Conservation (phyloP, 1,284 basidiomycete species). For the Sphagnurus paluster region DNA sequence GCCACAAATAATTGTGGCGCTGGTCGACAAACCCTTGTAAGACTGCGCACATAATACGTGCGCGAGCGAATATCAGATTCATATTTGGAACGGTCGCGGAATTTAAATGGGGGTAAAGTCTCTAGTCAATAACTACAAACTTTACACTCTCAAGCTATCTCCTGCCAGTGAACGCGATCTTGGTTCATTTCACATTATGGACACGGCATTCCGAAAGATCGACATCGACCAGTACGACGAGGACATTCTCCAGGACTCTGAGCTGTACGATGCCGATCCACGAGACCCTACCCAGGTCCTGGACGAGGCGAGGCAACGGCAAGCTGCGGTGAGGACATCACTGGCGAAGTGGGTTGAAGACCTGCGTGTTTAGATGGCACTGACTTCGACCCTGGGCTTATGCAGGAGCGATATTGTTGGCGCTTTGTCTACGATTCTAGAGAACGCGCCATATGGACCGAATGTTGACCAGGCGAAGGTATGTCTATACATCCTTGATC, state of each 20-base stretch:
- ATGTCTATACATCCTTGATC: constrained; percentile 18
- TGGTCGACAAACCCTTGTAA: too few relatives aligned
- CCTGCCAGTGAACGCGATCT: too few relatives aligned
- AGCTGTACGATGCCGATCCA: constrained; percentile 88
- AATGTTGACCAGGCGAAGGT: constrained; percentile 90
- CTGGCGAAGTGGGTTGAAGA: constrained; percentile 61
- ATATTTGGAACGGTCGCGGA: too few relatives aligned
- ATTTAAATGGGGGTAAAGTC: too few relatives aligned
- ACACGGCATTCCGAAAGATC: constrained; percentile 86
- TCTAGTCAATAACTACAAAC: not conserved
- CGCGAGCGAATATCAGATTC: too few relatives aligned
- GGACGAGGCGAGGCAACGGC: constrained; percentile 76
- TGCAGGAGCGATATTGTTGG: constrained; percentile 68
- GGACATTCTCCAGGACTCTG: constrained; percentile 82
- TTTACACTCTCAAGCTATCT: too few relatives aligned
- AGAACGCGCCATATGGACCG: constrained; percentile 83
- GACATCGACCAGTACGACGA: constrained; percentile 95
- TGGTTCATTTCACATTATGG: too few relatives aligned
- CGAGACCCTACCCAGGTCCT: constrained; percentile 76
- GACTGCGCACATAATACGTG: too few relatives aligned
- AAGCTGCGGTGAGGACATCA: constrained; percentile 68
- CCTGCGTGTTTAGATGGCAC: not conserved
- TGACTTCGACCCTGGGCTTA: not conserved
- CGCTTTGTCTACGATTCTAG: constrained; percentile 71
- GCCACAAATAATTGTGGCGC: too few relatives aligned